A percentile compares a stretch with the other conserved stretches of the same genome.
These are phyloP conservation scores for Debaryomyces udenii DNA, from an alignment of 1,139 yeast genomes.

Conservation along the genomic window DNA sequence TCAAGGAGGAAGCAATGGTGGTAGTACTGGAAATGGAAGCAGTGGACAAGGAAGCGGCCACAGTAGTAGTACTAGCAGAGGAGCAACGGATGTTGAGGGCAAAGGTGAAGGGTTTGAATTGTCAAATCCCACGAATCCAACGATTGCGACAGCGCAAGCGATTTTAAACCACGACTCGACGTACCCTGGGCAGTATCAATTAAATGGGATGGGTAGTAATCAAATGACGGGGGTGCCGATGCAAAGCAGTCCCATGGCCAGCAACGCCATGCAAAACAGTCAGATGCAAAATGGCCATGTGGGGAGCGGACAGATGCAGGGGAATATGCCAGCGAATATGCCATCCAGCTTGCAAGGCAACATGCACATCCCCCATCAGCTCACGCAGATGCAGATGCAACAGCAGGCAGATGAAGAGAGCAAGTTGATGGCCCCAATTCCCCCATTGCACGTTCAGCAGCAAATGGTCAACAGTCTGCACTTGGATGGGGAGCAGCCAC, in stretches of 20 bases:
- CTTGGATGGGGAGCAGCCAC: constrained; percentile 8
- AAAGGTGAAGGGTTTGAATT: constrained; percentile 17
- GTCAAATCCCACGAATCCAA: constrained; percentile 23
- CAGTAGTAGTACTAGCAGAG: too few relatives aligned
- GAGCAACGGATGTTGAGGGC: constrained; percentile 1
- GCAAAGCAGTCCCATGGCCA: not conserved
- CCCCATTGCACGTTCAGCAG: constrained; percentile 51
- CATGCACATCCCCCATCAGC: constrained; percentile 14
- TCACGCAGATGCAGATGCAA: constrained; percentile 14
- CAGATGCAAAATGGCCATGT: not conserved
- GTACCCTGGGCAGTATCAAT: constrained; percentile 8
- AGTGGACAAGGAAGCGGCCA: not conserved
- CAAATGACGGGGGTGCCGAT: constrained; percentile 1
- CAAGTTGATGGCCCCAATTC: constrained; percentile 43
- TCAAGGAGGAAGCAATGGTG: not conserved
- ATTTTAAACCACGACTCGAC: constrained; percentile 14
- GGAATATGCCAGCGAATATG: constrained; percentile 5
- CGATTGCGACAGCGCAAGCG: constrained; percentile 25
- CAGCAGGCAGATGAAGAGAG: constrained; percentile 14
- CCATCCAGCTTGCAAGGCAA: constrained; percentile 3
- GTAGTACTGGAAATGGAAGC: not conserved
- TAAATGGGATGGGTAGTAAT: not conserved
- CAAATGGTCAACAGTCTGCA: constrained; percentile 30
- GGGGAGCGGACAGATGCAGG: not conserved
- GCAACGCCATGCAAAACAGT: not conserved